Conservation (phyloP, 306 rosid genomes). For the Ziziphus jujuba region DNA sequence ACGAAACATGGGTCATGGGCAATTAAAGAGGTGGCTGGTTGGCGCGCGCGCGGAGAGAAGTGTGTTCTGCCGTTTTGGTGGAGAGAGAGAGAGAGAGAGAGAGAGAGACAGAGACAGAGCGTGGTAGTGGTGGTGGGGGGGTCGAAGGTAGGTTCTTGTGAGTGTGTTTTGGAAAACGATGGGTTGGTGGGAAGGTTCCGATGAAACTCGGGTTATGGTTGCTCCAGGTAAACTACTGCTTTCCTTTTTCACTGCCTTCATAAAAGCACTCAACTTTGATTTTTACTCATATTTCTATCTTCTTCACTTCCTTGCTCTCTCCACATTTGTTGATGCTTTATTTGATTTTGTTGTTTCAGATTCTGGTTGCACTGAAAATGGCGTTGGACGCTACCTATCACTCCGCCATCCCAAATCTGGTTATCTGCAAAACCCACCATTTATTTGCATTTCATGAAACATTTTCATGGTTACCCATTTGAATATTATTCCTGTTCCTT, state of each 20-base stretch:
- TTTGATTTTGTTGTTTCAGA: constrained; percentile 35
- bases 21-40: too few relatives aligned
- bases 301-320: not conserved
- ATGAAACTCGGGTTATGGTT: constrained; percentile 69
- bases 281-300: not conserved
- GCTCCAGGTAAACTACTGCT: constrained; percentile 51
- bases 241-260: not conserved
- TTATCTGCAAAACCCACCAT: constrained; percentile 7
- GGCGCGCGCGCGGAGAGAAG: not conserved
- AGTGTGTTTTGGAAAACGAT: constrained; percentile 24
- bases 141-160: constrained; percentile 11
- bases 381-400: constrained; percentile 44
- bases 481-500: not conserved
- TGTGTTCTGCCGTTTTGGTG: not conserved
- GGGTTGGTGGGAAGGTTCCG: constrained; percentile 63
- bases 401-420: constrained; percentile 91
- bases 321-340: not conserved
- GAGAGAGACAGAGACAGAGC: not conserved
- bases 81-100: not conserved
- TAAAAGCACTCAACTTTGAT: not conserved
- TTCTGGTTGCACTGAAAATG: constrained; percentile 47
- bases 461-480: not conserved
- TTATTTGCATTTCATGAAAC: not conserved
- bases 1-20: too few relatives aligned
- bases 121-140: constrained; percentile 10